Evolutionary conservation across 2,329 filamentous ascomycete species (phyloP), one percentile per base, ranked within the genome.

Genomic region (Penicillium italicum): DNA sequence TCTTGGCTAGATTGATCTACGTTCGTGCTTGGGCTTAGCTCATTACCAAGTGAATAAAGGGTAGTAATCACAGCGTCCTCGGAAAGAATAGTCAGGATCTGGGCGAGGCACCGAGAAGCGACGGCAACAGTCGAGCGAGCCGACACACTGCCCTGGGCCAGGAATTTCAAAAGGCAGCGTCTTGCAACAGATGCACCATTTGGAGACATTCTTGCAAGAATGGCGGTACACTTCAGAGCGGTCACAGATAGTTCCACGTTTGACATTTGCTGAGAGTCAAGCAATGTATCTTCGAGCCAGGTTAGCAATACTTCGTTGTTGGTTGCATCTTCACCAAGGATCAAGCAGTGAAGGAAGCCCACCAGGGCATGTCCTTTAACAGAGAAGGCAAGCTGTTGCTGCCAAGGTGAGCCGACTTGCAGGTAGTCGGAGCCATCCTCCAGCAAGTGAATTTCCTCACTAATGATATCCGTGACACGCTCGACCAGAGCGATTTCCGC

Each of bases 61-160:
- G 92, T 97, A 5, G 92, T 96, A 62, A 99, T 97, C 34, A 96
- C 84, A 34, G 91, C 88, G 77, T 99, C 94, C 65, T 96, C 89
- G 1, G 94, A 96, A 12, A 97, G 81, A 66, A 88, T 81, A 63
- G 87, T 87, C 53, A 99, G 78, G 18, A 95, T 85, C 62, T 87
- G 88, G 2, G 92, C 91, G 33, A 99, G 79, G 64, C 89, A 94
- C 62, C 86, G 85, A n/a, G 92, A 91, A 28, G 93, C 93, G 33
- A 93, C 82, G 2, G 80, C 81, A 41, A 94, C 86, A 12, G 86
- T 90, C 28, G 83, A 78, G 16, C 84, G 82, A 53, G 84, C 84
- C 34, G 90, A 57, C 26, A 63, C 85, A 20, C 86, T 84, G 52
- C 89, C 87, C 70, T 96, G 91, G 0, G 97, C 90, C 56, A 99